phyloP scores from a whole-genome alignment of 139 green algal genomes.

The Micromonas commoda region DNA sequence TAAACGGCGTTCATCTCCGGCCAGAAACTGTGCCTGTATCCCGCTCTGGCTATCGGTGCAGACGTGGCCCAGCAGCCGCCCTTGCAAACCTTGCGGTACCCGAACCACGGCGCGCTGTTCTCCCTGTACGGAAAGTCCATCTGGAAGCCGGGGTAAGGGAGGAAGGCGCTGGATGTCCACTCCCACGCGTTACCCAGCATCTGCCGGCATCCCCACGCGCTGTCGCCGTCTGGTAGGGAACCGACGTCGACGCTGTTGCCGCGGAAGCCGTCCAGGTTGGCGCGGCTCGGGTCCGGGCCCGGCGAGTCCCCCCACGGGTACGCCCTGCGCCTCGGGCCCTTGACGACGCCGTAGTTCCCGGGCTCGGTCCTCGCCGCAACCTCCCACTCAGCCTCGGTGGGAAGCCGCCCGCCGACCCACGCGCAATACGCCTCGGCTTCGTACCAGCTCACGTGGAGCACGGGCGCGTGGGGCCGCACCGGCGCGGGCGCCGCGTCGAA shows the following conservation, averaged over 20 bases:
- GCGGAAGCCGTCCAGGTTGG: background rate
- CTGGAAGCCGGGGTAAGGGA: slow-evolving; percentile 12
- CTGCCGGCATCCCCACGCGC: slow-evolving; percentile 1
- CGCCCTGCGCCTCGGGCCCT: background rate
- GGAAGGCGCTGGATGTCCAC: slow-evolving; percentile 13
- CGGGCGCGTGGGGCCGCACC: slow-evolving; percentile 17
- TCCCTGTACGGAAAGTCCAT: slow-evolving; percentile 20
- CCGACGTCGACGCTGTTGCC: background rate
- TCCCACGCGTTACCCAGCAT: slow-evolving; percentile 29
- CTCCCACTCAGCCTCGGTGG: slow-evolving; percentile 39
- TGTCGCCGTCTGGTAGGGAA: background rate
- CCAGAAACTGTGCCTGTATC: slow-evolving; percentile 17
- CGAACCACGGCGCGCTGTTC: slow-evolving; percentile 7
- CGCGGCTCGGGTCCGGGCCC: too few relatives aligned
- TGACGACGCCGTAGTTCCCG: too few relatives aligned
- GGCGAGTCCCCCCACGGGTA: slow-evolving; percentile 13
- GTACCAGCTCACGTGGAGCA: slow-evolving; percentile 33
- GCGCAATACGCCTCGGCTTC: slow-evolving; percentile 33
- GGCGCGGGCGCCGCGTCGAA: background rate
- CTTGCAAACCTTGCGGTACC: slow-evolving; percentile 13
- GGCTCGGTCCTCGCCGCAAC: slow-evolving; percentile 13
- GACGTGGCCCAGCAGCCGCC: slow-evolving; percentile 13
- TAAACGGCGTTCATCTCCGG: background rate
- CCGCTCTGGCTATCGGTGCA: slow-evolving; percentile 1
- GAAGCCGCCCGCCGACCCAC: slow-evolving; percentile 24